Evolutionary conservation across 768 basidiomycete species (phyloP), one percentile per base, ranked within the genome.

Genomic region (Hysterangium stoloniferum): DNA sequence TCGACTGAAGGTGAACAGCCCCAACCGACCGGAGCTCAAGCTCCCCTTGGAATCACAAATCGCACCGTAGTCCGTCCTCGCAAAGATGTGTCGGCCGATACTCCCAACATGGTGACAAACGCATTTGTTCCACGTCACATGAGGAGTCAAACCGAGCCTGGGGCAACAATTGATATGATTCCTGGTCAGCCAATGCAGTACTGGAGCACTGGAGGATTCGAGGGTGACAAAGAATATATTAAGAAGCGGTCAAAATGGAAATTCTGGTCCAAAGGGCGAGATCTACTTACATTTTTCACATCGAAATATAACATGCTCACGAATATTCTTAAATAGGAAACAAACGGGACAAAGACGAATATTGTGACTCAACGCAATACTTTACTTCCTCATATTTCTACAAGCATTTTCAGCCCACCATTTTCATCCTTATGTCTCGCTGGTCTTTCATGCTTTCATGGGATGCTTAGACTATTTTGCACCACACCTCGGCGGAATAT

Each of bases 221-320:
- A 41, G 9, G 28, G 22, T 20, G 40, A 41, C 3, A 41, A 22
- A 22, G 40, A 25, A 17, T 22, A 19, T 11, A 17, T 22, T n/a
- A 24, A 48, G 27, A 48, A 48, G n/a, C 4, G 9, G 5, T 27
- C 47, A 11, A 19, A 36, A 22, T 48, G 47, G 47, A 48, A 48
- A 29, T 48, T 48, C 24, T 48, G 47, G 47, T 15, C n/a, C 6
- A 37, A 36, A 17, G 38, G 24, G 35, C 27, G 37, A 17, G 34
- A 20, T 25, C 34, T 8, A 27, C 28, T 12, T 33, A 17, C 5
- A 17, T 2, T 20, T 36, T 11, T 36, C 27, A 17, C 6, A 28
- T 27, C n/a, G 12, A 3, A 34, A 17, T n/a, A 7, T 37, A 5
- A 20, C n/a, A 22, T 41, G 17, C 11, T 41, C 9, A 9, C 40